These are phyloP conservation scores for Amaranthus cruentus DNA, from an alignment of 148 eudicot genomes.

Conservation along the genomic window DNA sequence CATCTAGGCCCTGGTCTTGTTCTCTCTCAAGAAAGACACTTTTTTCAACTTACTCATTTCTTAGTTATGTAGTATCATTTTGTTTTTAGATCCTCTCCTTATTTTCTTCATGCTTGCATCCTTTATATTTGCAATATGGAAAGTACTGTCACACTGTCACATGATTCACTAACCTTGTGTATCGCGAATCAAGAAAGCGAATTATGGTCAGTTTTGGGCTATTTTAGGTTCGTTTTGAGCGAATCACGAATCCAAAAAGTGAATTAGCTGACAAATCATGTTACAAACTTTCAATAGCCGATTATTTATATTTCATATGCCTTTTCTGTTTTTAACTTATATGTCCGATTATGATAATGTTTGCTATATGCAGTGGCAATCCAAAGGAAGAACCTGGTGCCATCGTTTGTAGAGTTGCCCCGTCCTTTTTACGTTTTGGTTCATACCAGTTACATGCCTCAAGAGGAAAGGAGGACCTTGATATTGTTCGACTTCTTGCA, in stretches of 20 bases:
- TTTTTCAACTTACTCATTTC: no score
- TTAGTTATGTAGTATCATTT: no score
- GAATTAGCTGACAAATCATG: no score
- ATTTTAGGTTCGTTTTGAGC: no score
- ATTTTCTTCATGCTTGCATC: neutral
- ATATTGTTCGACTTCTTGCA: constrained; percentile 71
- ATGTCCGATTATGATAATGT: constrained; percentile 14
- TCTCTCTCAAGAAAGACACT: no score
- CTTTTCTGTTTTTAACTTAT: neutral
- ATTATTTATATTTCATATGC: neutral
- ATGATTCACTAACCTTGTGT: no score
- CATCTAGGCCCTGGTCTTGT: no score
- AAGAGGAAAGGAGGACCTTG: constrained; percentile 80
- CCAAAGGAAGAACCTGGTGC: constrained; percentile 99
- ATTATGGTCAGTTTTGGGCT: no score
- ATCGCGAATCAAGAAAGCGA: no score
- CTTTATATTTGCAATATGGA: neutral
- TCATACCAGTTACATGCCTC: constrained; percentile 92
- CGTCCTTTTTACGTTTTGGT: constrained; percentile 94
- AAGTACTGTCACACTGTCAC: no score
- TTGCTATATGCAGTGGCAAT: constrained; percentile 70
- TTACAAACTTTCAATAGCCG: neutral
- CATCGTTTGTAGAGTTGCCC: constrained; percentile 94
- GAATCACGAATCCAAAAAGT: no score
- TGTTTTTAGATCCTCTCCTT: neutral